Base-by-base conservation (phyloP, 1,139 yeast species). In the Pichia norvegensis region DNA sequence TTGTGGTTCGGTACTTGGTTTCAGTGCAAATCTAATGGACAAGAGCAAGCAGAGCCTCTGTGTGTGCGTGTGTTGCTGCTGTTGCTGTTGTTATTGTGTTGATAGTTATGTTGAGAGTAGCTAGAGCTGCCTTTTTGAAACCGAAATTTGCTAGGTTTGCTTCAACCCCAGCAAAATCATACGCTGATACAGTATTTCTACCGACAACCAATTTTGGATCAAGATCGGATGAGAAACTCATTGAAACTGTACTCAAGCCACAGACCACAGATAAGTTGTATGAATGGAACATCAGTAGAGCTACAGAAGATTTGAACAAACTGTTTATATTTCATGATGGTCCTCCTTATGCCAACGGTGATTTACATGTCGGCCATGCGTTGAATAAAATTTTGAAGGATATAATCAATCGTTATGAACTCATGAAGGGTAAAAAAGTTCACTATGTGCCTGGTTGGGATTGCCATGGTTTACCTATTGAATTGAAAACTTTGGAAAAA, bases 341-440 rank as follows among this genome's bases (percentile, higher is more conserved):
- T 0, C 99, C 99, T 0, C 99, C 99, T 0, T 92, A 90, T 65
- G 97, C 98, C 13, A 92, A 92, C 61, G 98, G 97, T 4, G 87
- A 83, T 51, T 68, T 92, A 23, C 99, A 92, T 62, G 65, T 90
- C 50, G 99, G 99, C 1, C 99, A 92, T 65, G 90, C 97, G 0
- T 66, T 92, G 58, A 92, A 92, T 66, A 92, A 92, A 60, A 76
- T 88, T 22, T 65, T 87, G 46, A 92, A 92, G 63, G 99, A 92
- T 64, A 79, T 92, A 44, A 78, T 90, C 46, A 79, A 79, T 53
- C 69, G 99, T 44, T 81, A 71, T 56, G 80, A 86, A 58, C 67
- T 90, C 37, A 64, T 83, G 41, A 65, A 70, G 39, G 84, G 88
- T 22, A 74, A 77, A 51, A 70, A 71, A 40, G 77, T 92, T 6